These are phyloP conservation scores for Ormosia semicastrata DNA, from an alignment of 306 rosid genomes.

Conservation along the genomic window DNA sequence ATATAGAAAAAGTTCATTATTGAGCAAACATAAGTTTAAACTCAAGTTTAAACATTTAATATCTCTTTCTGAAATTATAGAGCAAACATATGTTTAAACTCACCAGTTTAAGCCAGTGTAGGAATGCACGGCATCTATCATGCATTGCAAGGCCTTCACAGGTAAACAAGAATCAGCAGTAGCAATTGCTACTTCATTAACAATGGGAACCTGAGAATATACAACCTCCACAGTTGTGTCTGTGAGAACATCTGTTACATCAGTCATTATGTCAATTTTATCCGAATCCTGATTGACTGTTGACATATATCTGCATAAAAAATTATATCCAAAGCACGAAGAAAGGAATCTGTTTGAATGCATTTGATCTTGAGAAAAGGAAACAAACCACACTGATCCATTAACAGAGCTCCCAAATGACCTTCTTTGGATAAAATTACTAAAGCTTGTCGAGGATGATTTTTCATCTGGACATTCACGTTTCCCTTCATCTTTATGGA, in stretches of 20 bases:
- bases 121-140: conserved; percentile 70
- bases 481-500: conserved; percentile 44
- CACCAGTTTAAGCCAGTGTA: conserved; percentile 80
- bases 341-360: conserved; percentile 30
- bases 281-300: conserved; percentile 54
- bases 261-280: conserved; percentile 49
- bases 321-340: conserved; percentile 43
- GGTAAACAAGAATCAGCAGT: conserved; percentile 86
- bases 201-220: too few species aligned
- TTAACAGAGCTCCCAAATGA: conserved; percentile 45
- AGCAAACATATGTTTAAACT: conserved; percentile 23
- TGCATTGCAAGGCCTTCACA: conserved; percentile 71
- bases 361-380: conserved; percentile 29
- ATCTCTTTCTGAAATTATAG: not conserved
- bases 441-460: conserved; percentile 35
- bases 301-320: conserved; percentile 77
- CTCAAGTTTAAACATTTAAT: too few species aligned
- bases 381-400: conserved; percentile 35
- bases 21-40: too few species aligned
- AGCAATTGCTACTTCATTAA: conserved; percentile 85
- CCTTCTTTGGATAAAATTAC: conserved; percentile 47
- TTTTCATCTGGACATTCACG: conserved; percentile 26
- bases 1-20: not conserved
- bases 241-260: conserved; percentile 68
- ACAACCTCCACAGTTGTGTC: too few species aligned